A percentile compares a stretch with the other conserved stretches of the same genome.
Conservation (phyloP, 2,329 filamentous ascomycete species). For the Talaromyces marneffei region DNA sequence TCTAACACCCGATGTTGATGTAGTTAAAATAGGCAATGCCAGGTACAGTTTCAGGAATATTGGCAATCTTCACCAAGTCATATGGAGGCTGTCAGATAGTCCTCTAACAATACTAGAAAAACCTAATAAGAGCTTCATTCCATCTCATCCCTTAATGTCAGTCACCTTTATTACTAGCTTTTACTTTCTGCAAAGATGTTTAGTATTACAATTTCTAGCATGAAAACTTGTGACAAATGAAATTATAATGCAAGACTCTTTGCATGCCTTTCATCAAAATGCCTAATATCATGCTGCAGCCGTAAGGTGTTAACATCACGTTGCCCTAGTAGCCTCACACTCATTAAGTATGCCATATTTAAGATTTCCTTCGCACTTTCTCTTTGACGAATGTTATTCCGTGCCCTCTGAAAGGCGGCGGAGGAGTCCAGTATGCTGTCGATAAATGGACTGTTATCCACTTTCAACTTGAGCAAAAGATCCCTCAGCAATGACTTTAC, state of each 20-base stretch:
- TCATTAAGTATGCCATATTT: not conserved
- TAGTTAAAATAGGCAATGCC: no score
- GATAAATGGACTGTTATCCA: not conserved
- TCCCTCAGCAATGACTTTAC: not conserved
- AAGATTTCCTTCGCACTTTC: not conserved
- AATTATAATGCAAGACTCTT: not conserved
- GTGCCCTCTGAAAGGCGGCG: not conserved
- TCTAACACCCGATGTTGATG: no score
- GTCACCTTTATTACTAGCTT: no score
- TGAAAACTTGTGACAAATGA: not conserved
- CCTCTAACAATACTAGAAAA: no score
- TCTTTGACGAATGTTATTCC: not conserved
- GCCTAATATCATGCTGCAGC: not conserved
- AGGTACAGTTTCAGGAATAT: no score
- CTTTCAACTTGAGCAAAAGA: not conserved
- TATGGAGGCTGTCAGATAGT: no score
- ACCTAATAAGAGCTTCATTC: no score
- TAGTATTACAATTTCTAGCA: not conserved
- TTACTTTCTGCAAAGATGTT: no score
- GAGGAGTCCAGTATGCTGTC: not conserved
- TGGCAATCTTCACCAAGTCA: no score
- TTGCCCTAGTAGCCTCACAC: not conserved
- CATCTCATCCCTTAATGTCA: no score
- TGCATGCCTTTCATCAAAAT: not conserved
- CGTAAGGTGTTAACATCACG: not conserved